These are phyloP conservation scores for Calendula officinalis DNA, from an alignment of 129 eudicot species.

Conservation along the genomic window DNA sequence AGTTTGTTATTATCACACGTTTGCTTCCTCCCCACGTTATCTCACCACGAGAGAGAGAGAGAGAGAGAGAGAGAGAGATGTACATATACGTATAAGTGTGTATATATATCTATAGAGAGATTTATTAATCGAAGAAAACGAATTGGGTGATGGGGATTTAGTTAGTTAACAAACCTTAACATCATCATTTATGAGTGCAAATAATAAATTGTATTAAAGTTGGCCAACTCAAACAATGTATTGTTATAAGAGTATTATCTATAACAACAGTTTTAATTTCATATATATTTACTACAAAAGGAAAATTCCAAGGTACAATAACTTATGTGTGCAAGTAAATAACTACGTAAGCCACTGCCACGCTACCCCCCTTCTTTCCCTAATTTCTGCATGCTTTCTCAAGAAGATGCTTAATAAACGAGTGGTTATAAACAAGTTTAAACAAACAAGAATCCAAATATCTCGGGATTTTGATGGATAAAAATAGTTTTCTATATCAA, in stretches of 20 bases:
- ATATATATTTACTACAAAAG: conserved; percentile 1
- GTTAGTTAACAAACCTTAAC: conserved; percentile 25
- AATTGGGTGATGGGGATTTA: background rate
- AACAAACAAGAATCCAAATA: too few species aligned
- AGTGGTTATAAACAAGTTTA: conserved; percentile 13
- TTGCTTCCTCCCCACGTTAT: conserved; percentile 31
- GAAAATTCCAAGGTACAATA: conserved; percentile 26
- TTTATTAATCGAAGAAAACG: conserved; percentile 1
- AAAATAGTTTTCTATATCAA: too few species aligned
- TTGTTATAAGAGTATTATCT: conserved; percentile 11
- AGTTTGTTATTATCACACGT: conserved; percentile 32
- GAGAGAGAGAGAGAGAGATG: background rate
- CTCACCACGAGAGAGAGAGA: background rate
- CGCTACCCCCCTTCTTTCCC: conserved; percentile 15
- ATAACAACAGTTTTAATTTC: background rate
- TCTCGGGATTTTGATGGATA: too few species aligned
- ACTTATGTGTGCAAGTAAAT: conserved; percentile 35
- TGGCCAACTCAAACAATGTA: conserved; percentile 8
- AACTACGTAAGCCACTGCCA: conserved; percentile 23
- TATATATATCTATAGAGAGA: background rate
- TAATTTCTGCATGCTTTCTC: conserved; percentile 19
- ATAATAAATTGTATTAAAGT: conserved; percentile 13
- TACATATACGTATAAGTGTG: background rate
- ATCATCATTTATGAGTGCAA: conserved; percentile 35
- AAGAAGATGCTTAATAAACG: conserved; percentile 19